phyloP scores from a whole-genome alignment of 306 rosid genomes.

The Nissolia schottii region DNA sequence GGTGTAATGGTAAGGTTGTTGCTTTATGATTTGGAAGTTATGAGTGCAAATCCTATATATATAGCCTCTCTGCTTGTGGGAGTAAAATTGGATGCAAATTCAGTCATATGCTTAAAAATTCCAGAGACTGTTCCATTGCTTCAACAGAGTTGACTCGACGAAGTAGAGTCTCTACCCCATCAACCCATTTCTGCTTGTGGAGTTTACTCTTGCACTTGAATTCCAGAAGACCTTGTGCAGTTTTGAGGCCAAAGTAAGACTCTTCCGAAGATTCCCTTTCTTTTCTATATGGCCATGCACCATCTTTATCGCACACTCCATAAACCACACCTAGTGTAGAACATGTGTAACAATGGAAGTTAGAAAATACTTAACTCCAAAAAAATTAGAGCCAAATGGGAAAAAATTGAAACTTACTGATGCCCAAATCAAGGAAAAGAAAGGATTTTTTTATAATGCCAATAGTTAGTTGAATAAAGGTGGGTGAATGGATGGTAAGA shows the following conservation, averaged over 20 bases:
- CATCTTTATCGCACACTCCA: slow-evolving; percentile 70
- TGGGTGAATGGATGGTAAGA: neutral
- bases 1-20: too few species aligned
- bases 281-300: slow-evolving; percentile 76
- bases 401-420: neutral
- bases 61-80: too few species aligned
- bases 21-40: too few species aligned
- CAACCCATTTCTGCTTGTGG: slow-evolving; percentile 76
- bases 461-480: neutral
- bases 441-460: neutral
- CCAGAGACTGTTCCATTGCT: slow-evolving; percentile 45
- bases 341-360: neutral
- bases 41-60: neutral
- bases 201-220: slow-evolving; percentile 69
- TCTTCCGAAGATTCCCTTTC: slow-evolving; percentile 59
- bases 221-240: slow-evolving; percentile 73
- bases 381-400: neutral
- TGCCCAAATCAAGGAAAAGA: slow-evolving; percentile 3
- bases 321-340: slow-evolving; percentile 59
- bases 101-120: slow-evolving; percentile 41
- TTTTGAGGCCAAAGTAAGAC: slow-evolving; percentile 73
- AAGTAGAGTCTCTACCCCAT: slow-evolving; percentile 62
- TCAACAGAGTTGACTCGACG: slow-evolving; percentile 44
- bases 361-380: neutral
- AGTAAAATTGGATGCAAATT: too few species aligned